Evolutionary conservation across 805 yeast genomes (phyloP).

Genomic region (Metschnikowia similis): DNA sequence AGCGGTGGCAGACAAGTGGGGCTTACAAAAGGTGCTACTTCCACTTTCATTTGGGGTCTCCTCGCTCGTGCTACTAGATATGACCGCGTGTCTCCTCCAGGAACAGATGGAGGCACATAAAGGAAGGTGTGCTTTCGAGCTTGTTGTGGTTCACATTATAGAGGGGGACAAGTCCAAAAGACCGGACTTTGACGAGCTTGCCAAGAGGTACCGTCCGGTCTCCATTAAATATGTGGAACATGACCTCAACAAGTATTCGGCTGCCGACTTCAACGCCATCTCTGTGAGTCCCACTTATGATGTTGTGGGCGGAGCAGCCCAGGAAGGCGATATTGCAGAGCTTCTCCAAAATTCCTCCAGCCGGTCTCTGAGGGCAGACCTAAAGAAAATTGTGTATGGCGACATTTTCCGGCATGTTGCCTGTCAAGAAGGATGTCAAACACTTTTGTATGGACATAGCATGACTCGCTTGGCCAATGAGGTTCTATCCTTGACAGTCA

Average conservation of each 20-base stretch:
- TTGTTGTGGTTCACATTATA: conserved; percentile 50
- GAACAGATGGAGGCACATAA: conserved; percentile 62
- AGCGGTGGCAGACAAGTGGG: conserved; percentile 28
- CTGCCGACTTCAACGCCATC: conserved; percentile 18
- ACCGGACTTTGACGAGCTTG: conserved; percentile 16
- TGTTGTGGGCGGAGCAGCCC: conserved; percentile 6
- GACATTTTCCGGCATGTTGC: conserved; percentile 50
- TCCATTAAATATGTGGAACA: conserved; percentile 36
- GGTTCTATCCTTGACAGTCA: conserved; percentile 73
- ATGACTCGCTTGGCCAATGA: conserved; percentile 83
- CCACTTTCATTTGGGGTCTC: conserved; percentile 66
- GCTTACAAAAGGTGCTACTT: conserved; percentile 46
- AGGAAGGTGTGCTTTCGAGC: conserved; percentile 64
- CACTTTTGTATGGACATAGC: conserved; percentile 69
- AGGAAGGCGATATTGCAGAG: conserved; percentile 16
- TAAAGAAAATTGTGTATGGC: conserved; percentile 43
- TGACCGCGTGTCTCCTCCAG: conserved; percentile 52
- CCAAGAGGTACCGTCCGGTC: conserved; percentile 18
- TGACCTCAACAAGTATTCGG: conserved; percentile 38
- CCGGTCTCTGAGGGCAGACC: conserved; percentile 65
- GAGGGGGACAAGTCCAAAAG: conserved; percentile 19
- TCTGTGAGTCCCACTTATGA: conserved; percentile 13
- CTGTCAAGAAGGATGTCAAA: conserved; percentile 38
- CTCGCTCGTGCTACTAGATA: conserved; percentile 66
- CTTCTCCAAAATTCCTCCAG: conserved; percentile 40